A percentile compares a stretch with the other conserved stretches of the same genome.
Conservation (phyloP, 306 rosid species). For the Dalbergia cultrata region DNA sequence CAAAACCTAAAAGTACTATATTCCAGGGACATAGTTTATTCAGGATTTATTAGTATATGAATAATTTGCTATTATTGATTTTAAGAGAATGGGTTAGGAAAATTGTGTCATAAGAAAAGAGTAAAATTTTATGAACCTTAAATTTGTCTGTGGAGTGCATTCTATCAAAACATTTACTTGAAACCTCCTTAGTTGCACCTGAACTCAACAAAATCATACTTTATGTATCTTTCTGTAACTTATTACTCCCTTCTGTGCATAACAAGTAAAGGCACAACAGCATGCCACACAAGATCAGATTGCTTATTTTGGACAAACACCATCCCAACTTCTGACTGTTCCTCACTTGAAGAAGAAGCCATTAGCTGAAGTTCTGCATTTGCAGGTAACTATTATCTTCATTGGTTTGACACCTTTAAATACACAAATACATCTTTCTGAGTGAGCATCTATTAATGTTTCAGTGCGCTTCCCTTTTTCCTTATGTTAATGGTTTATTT, state of each 20-base stretch:
- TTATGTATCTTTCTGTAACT: constrained; percentile 30
- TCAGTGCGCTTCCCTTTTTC: constrained; percentile 17
- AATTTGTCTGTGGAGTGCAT: constrained; percentile 18
- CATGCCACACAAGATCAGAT: constrained; percentile 97
- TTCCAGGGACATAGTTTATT: no score
- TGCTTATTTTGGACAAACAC: constrained; percentile 98
- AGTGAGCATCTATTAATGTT: not conserved
- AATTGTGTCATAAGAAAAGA: constrained; percentile 6
- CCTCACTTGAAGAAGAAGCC: constrained; percentile 90
- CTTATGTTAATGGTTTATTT: constrained; percentile 26
- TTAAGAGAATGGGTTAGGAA: not conserved
- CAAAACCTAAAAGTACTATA: no score
- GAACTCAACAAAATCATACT: constrained; percentile 20
- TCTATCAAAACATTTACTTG: not conserved
- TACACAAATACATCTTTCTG: constrained; percentile 20
- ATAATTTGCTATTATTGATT: no score
- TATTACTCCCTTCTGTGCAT: constrained; percentile 27
- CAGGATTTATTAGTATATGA: no score
- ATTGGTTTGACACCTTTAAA: constrained; percentile 34
- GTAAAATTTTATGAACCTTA: not conserved
- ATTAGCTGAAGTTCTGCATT: constrained; percentile 83
- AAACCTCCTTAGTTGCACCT: constrained; percentile 15
- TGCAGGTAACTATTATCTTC: constrained; percentile 72
- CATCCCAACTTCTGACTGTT: constrained; percentile 89
- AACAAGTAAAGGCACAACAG: constrained; percentile 79